Evolutionary conservation across 495 filamentous ascomycete species (phyloP).

Genomic region (Durotheca rogersii): DNA sequence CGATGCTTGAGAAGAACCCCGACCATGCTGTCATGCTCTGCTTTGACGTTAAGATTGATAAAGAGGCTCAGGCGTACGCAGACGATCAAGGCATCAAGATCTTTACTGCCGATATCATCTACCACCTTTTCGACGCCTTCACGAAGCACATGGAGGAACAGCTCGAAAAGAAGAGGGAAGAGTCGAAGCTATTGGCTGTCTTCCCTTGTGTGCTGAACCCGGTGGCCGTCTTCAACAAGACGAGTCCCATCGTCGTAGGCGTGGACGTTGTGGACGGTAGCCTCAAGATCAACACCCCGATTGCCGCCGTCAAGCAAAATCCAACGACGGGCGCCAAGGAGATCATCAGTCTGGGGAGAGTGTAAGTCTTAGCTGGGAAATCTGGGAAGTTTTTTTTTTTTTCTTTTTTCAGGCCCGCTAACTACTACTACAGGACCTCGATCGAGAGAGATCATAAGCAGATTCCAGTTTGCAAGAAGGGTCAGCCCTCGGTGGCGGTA

Average conservation of each 20-base stretch:
- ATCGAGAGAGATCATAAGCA: constrained; percentile 99
- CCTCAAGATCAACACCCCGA: constrained; percentile 80
- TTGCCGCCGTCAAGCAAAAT: constrained; percentile 81
- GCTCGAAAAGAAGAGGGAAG: constrained; percentile 88
- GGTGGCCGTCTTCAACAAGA: constrained; percentile 98
- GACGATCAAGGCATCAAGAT: constrained; percentile 96
- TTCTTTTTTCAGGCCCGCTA: constrained; percentile 10
- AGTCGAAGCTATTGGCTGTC: constrained; percentile 90
- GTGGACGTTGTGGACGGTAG: constrained; percentile 92
- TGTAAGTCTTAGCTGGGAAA: constrained; percentile 87
- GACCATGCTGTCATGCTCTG: constrained; percentile 99
- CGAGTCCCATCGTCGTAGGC: constrained; percentile 90
- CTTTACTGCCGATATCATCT: constrained; percentile 98
- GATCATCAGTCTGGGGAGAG: constrained; percentile 81
- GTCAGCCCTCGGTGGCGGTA: constrained; percentile 91
- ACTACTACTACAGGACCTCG: constrained; percentile 62
- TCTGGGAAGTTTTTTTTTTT: background rate
- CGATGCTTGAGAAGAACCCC: constrained; percentile 94
- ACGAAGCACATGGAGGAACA: constrained; percentile 88
- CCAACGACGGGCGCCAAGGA: constrained; percentile 77
- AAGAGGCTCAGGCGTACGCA: constrained; percentile 88
- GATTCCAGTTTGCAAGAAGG: constrained; percentile 86
- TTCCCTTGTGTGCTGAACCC: constrained; percentile 91
- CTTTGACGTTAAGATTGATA: constrained; percentile 99
- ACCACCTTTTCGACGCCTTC: constrained; percentile 96